phyloP scores from a whole-genome alignment of 2,329 filamentous ascomycete species.

The Diaporthe aspalathi region DNA sequence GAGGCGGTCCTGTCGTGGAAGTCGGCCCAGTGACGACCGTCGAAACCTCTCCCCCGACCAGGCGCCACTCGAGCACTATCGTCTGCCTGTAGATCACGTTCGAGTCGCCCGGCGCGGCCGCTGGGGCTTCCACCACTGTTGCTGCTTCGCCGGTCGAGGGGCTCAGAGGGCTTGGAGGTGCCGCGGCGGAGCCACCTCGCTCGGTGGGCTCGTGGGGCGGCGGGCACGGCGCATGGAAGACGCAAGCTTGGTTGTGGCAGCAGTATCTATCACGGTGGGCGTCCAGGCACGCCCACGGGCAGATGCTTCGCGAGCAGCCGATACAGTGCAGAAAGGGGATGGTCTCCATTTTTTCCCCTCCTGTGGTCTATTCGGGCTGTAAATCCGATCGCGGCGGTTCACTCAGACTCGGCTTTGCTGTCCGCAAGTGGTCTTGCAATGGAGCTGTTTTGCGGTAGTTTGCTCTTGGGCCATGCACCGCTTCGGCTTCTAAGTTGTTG shows the following conservation, averaged over 20 bases:
- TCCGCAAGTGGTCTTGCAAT: no score
- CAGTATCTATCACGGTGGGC: not conserved
- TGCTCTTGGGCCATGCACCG: no score
- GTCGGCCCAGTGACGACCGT: not conserved
- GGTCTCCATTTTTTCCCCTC: not conserved
- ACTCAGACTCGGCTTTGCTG: no score
- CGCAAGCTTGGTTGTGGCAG: slow-evolving; percentile 26
- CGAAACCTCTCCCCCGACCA: not conserved
- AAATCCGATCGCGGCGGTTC: no score
- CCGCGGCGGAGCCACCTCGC: not conserved
- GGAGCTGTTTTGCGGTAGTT: no score
- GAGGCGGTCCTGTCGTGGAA: no score
- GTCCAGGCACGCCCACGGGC: not conserved
- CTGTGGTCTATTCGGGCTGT: no score
- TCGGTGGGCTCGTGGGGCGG: not conserved
- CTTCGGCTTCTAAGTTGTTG: no score
- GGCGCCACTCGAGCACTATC: not conserved
- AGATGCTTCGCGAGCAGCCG: slow-evolving; percentile 1
- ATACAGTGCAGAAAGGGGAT: not conserved
- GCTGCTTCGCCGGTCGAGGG: fast-evolving
- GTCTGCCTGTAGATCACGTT: slow-evolving; percentile 6
- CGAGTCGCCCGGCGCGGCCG: not conserved
- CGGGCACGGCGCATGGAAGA: not conserved
- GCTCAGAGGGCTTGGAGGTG: no score
- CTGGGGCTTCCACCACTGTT: not conserved